phyloP scores from a whole-genome alignment of 108 stramenopile genomes.

The Nitzschia sp. region DNA sequence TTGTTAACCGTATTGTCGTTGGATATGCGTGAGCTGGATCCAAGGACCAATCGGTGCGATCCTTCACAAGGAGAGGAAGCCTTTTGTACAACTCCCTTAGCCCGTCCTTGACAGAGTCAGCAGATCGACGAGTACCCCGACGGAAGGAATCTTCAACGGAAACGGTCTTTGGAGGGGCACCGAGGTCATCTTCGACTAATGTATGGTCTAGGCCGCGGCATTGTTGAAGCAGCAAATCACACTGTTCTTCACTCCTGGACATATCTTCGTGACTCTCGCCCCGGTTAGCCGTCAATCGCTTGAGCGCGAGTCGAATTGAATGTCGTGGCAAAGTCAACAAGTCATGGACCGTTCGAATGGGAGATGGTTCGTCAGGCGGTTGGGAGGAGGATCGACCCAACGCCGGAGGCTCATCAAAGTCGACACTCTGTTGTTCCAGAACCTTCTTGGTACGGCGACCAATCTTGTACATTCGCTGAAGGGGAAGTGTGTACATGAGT shows the following conservation, averaged over 20 bases:
- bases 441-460: slow-evolving; percentile 39
- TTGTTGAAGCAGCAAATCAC: slow-evolving; percentile 34
- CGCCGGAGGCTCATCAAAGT: neutral
- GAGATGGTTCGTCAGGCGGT: neutral
- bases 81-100: slow-evolving; percentile 35
- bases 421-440: slow-evolving; percentile 10
- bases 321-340: slow-evolving; percentile 12
- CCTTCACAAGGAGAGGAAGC: slow-evolving; percentile 40
- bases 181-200: slow-evolving; percentile 44
- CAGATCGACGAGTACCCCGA: slow-evolving; percentile 35
- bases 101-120: slow-evolving; percentile 15
- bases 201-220: slow-evolving; percentile 49
- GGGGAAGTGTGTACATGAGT: slow-evolving; percentile 47
- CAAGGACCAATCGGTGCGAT: slow-evolving; percentile 31
- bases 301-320: slow-evolving; percentile 6
- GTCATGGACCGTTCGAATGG: slow-evolving; percentile 14
- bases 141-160: slow-evolving; percentile 68
- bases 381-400: neutral
- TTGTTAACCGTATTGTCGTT: slow-evolving; percentile 42
- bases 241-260: slow-evolving; percentile 2
- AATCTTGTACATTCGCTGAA: slow-evolving; percentile 43
- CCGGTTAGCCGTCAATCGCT: slow-evolving; percentile 9
- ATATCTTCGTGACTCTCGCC: neutral
- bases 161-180: slow-evolving; percentile 47
- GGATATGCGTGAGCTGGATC: slow-evolving; percentile 44